phyloP scores from a whole-genome alignment of 768 basidiomycete species.

The Sistotremastrum suecicum region DNA sequence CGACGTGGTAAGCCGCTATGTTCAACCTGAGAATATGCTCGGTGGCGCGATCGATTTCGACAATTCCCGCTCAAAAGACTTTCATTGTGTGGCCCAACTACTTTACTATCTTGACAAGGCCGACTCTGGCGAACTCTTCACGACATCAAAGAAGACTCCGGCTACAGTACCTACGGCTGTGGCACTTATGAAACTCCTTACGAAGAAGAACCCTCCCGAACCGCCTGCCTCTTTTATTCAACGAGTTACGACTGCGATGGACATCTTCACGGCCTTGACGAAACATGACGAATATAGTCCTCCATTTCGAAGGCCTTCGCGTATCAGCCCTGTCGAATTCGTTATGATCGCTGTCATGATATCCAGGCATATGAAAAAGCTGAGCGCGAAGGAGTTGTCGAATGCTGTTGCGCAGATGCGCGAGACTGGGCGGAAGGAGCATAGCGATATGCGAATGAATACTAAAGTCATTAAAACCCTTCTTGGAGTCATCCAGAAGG shows the following conservation, averaged over 20 bases:
- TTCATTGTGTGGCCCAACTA: slow-evolving; percentile 58
- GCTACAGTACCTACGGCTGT: too few species aligned
- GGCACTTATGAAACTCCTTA: too few species aligned
- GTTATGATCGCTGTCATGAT: not conserved
- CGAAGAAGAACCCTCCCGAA: too few species aligned
- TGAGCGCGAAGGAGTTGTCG: too few species aligned
- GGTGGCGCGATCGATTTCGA: slow-evolving; percentile 44
- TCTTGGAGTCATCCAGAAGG: too few species aligned
- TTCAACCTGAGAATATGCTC: slow-evolving; percentile 47
- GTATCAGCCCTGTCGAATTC: too few species aligned
- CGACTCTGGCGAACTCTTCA: too few species aligned
- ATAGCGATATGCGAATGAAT: slow-evolving; percentile 56
- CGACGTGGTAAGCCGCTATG: slow-evolving; percentile 40
- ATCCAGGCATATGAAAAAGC: not conserved
- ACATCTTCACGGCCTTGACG: not conserved
- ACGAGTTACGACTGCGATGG: too few species aligned
- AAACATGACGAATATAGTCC: not conserved
- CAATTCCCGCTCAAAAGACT: slow-evolving; percentile 57
- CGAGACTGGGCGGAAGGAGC: slow-evolving; percentile 34
- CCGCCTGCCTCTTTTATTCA: too few species aligned
- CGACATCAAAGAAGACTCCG: too few species aligned
- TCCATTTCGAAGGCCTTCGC: too few species aligned
- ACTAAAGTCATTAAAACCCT: slow-evolving; percentile 35
- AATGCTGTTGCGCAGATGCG: slow-evolving; percentile 25
- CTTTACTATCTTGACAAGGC: slow-evolving; percentile 47